Evolutionary conservation across 352 stramenopile species (phyloP), one percentile per base, ranked within the genome.

Genomic region (Phytophthora sojae): DNA sequence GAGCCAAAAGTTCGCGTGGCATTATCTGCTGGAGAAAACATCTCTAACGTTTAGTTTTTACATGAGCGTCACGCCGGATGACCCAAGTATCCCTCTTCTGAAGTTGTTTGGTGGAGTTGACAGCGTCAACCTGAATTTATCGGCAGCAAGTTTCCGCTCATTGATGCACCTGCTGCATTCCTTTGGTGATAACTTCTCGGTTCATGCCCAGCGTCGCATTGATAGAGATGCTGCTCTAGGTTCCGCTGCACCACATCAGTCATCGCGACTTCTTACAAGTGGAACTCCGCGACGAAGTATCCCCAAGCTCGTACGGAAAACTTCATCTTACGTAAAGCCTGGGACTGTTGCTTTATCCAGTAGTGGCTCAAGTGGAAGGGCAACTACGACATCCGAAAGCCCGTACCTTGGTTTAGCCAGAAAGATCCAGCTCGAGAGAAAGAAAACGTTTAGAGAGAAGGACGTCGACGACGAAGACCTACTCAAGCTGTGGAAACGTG

Each of bases 401-500:
- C 53, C 77, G 12, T 85, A 88, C 57, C 51, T 74, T 54, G 66
- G 61, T 4, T 81, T 88, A 39, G 67, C 80, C 23, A 71, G 64
- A 53, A 80, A 74, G 29, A 67, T 73, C 17, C 75, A 85, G 37
- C 69, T 82, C 9, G 78, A 88, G 26, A 58, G 69, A 26, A 78
- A 79, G 37, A 80, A 74, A 37, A 78, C 67, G 44, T 62, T 74
- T 15, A 39, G 35, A 56, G 66, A 75, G 50, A 94, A 93, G 51
- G 85, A 91, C 9, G 79, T 91, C 19, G 73, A 89, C 9, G 83
- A 91, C 49, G 67, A 83, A n/a, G 85, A 93, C 54, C 70, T 95
- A 52, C 65, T 94, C 1, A 96, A 94, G 61, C 54, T 96, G 25
- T 94, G 86, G 85, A 88, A 89, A 63, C 86, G 89, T 17, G 75